phyloP scores from a whole-genome alignment of 192 early-diverging fungal genomes.

The Cetraspora pellucida region DNA sequence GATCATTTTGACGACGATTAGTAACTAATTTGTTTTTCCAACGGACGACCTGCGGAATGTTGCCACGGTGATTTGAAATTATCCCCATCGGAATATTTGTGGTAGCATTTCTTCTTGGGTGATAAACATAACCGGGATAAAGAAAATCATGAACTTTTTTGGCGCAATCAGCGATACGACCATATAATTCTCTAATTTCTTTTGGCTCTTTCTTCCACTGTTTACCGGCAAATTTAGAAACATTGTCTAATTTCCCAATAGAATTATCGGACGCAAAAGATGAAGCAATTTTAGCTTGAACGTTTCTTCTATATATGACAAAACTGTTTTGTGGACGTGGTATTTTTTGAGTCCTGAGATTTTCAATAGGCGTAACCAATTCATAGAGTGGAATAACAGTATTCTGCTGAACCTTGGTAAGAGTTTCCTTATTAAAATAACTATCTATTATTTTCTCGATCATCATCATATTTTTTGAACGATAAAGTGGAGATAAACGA shows the following conservation, averaged over 20 bases:
- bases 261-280: neutral
- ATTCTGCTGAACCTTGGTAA: neutral
- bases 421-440: neutral
- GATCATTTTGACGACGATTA: too few relatives aligned
- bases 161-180: neutral
- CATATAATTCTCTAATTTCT: neutral
- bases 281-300: slow-evolving; percentile 9
- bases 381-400: neutral
- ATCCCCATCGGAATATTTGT: neutral
- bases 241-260: neutral
- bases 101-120: neutral
- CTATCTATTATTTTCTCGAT: too few relatives aligned
- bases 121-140: slow-evolving; percentile 14
- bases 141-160: neutral
- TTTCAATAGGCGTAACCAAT: neutral
- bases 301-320: slow-evolving; percentile 39
- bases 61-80: neutral
- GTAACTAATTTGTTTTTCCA: neutral
- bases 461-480: too few relatives aligned
- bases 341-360: slow-evolving; percentile 14
- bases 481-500: too few relatives aligned
- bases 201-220: slow-evolving; percentile 1
- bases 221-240: neutral
- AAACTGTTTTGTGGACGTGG: slow-evolving; percentile 43
- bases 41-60: neutral